Evolutionary conservation across 768 basidiomycete genomes (phyloP).

Genomic region (Auriculariales sp.): DNA sequence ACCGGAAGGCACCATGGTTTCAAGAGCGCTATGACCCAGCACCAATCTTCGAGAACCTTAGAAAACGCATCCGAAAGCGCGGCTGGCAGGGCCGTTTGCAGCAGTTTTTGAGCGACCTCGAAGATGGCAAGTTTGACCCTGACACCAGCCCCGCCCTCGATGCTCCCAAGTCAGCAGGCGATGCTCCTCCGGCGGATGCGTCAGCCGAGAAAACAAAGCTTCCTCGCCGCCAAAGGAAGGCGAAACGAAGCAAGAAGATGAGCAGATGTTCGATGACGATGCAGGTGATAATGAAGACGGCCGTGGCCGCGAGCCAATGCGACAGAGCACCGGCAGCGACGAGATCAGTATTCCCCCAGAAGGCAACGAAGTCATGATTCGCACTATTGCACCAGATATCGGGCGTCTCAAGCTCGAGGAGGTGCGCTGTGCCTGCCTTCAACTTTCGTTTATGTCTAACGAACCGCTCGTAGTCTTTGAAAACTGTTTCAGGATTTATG

Average conservation of each 20-base stretch:
- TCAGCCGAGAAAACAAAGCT: conserved; percentile 12
- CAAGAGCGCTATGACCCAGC: conserved; percentile 85
- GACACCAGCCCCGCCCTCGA: conserved; percentile 59
- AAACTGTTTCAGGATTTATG: conserved; percentile 64
- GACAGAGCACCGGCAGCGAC: conserved; percentile 32
- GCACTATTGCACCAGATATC: conserved; percentile 88
- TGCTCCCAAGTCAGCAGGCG: conserved; percentile 13
- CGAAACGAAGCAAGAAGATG: conserved; percentile 7
- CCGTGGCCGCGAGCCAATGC: conserved; percentile 28
- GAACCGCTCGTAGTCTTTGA: conserved; percentile 42
- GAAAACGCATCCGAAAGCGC: conserved; percentile 65
- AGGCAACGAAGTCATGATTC: conserved; percentile 86
- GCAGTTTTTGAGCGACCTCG: conserved; percentile 65
- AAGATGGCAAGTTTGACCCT: conserved; percentile 77
- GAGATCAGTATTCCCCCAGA: conserved; percentile 59
- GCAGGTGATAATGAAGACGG: conserved; percentile 9
- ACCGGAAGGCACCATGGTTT: conserved; percentile 94
- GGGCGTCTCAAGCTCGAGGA: conserved; percentile 82
- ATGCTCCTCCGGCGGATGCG: conserved; percentile 22
- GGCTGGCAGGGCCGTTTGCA: conserved; percentile 69
- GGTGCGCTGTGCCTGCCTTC: conserved; percentile 28
- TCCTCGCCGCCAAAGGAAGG: conserved; percentile 20
- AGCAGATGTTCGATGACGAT: conserved; percentile 20
- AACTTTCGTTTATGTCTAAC: conserved; percentile 4
- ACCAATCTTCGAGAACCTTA: conserved; percentile 52